Conservation (phyloP, 148 eudicot genomes). For the Amaranthus cruentus region DNA sequence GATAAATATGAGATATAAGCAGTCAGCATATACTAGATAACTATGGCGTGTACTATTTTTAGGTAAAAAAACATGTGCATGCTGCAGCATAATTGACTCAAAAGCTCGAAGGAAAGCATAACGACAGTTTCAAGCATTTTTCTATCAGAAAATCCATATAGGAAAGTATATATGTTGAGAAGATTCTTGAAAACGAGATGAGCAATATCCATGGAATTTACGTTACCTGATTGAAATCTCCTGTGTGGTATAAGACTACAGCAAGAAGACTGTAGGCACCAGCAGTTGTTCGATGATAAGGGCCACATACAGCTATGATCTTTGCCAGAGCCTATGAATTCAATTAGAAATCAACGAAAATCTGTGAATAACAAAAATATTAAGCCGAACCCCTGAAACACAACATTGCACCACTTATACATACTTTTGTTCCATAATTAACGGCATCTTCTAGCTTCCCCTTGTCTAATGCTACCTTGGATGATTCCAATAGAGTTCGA, state of each 20-base stretch:
- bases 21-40: no score
- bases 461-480: slow-evolving; percentile 92
- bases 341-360: not conserved
- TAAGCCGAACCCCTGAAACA: slow-evolving; percentile 1
- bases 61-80: no score
- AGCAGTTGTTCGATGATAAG: slow-evolving; percentile 93
- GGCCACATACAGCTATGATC: slow-evolving; percentile 97
- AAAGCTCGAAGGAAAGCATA: not conserved
- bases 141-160: not conserved
- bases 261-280: slow-evolving; percentile 97
- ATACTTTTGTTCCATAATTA: slow-evolving; percentile 80
- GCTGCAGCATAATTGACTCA: not conserved
- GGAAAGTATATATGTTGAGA: not conserved
- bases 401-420: not conserved
- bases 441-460: slow-evolving; percentile 99
- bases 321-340: slow-evolving; percentile 80
- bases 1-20: no score
- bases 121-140: not conserved
- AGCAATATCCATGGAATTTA: not conserved
- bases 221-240: slow-evolving; percentile 95
- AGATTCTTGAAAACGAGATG: not conserved
- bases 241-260: slow-evolving; percentile 96
- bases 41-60: no score
- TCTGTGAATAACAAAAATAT: not conserved
- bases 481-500: slow-evolving; percentile 76